Percentiles rank a stretch among this genome's conserved stretches.
phyloP scores from a whole-genome alignment of 805 yeast species.

The Metschnikowia sp. region DNA sequence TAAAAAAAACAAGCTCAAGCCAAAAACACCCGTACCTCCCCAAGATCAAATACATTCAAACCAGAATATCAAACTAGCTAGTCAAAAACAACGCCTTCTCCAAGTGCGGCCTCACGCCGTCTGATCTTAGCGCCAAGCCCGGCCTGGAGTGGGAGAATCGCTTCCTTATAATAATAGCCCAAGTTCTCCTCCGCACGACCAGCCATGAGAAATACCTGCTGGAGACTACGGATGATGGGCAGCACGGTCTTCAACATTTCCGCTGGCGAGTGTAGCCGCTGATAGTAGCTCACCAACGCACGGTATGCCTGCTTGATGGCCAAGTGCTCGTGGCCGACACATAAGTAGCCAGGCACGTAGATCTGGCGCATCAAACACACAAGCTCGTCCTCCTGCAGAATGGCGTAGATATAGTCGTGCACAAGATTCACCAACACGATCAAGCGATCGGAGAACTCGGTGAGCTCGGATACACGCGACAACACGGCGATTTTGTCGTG shows the following conservation, averaged over 20 bases:
- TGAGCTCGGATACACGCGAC: conserved; percentile 7
- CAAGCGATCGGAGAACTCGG: conserved; percentile 9
- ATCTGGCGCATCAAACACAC: conserved; percentile 10
- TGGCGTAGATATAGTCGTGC: conserved; percentile 9
- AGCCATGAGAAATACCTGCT: conserved; percentile 7
- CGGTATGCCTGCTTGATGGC: conserved; percentile 9
- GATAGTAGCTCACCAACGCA: conserved; percentile 6
- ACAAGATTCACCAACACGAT: conserved; percentile 7
- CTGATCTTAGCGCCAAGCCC: conserved; percentile 9
- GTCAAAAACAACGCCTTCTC: conserved; percentile 10
- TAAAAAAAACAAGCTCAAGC: too few species aligned
- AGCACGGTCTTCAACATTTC: conserved; percentile 3
- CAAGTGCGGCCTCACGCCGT: conserved; percentile 9
- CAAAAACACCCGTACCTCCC: too few species aligned
- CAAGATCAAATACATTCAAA: too few species aligned
- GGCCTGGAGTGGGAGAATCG: conserved; percentile 12
- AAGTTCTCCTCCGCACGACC: conserved; percentile 9
- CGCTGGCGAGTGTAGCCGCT: conserved; percentile 7
- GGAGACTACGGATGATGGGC: conserved; percentile 6
- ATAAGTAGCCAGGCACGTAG: conserved; percentile 3
- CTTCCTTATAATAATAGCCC: conserved; percentile 9
- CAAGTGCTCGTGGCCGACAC: conserved; percentile 12
- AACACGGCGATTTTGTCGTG: conserved; percentile 4
- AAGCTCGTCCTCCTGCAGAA: conserved; percentile 11
- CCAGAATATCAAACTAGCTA: not conserved